A percentile compares a stretch with the other conserved stretches of the same genome.
Conservation (phyloP, 306 rosid species). For the Benincasa hispida region DNA sequence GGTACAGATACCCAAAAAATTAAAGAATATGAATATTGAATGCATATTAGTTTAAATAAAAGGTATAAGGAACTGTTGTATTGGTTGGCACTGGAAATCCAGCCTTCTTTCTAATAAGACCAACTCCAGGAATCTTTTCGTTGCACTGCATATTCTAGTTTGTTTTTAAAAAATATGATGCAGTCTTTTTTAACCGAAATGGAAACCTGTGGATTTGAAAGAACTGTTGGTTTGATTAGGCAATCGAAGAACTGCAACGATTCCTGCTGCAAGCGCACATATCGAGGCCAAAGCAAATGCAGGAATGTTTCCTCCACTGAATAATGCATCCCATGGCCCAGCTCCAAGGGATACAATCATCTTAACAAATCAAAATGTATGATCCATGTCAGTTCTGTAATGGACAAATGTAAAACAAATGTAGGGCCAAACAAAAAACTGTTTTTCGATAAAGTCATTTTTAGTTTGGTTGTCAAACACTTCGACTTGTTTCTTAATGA, state of each 20-base stretch:
- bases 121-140: conserved; percentile 9
- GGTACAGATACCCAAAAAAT: conserved; percentile 40
- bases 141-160: conserved; percentile 17
- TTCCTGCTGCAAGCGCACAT: conserved; percentile 60
- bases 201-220: conserved; percentile 57
- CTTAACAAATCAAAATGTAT: conserved; percentile 17
- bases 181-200: conserved; percentile 37
- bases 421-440: too few species aligned
- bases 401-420: background rate
- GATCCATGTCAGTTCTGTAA: background rate
- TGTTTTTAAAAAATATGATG: background rate
- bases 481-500: too few species aligned
- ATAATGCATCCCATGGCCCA: conserved; percentile 97
- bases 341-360: conserved; percentile 86
- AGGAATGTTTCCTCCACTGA: conserved; percentile 85
- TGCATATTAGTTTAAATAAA: conserved; percentile 10
- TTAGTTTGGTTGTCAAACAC: too few species aligned
- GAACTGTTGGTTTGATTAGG: conserved; percentile 45
- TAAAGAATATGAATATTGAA: conserved; percentile 49
- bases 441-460: too few species aligned
- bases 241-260: conserved; percentile 52
- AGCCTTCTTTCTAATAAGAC: conserved; percentile 10
- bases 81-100: background rate
- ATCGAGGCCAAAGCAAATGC: conserved; percentile 85
- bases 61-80: conserved; percentile 2